Conservation (phyloP, 2,329 filamentous ascomycete species). For the Penicillium sp. region DNA sequence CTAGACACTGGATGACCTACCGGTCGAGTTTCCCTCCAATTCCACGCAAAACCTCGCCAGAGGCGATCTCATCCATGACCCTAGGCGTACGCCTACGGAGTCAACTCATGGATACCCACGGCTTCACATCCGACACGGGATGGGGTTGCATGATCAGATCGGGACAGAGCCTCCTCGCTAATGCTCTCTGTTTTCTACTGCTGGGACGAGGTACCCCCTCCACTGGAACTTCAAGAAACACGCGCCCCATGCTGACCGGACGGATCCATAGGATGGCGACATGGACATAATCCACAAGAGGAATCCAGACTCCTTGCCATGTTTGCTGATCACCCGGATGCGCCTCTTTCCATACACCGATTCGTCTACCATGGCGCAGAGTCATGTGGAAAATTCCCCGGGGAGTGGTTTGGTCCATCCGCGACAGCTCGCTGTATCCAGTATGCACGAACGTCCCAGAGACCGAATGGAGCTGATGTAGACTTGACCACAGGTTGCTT, state of each 20-base stretch:
- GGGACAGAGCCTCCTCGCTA: slow-evolving; percentile 86
- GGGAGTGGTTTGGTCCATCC: slow-evolving; percentile 98
- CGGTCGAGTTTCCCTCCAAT: slow-evolving; percentile 80
- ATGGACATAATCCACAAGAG: slow-evolving; percentile 51
- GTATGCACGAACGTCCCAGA: slow-evolving; percentile 48
- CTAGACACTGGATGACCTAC: slow-evolving; percentile 93
- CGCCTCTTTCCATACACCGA: slow-evolving; percentile 89
- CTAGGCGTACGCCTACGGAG: slow-evolving; percentile 78
- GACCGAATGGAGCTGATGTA: slow-evolving; percentile 1
- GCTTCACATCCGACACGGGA: slow-evolving; percentile 87
- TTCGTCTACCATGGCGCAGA: slow-evolving; percentile 84
- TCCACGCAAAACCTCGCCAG: slow-evolving; percentile 67
- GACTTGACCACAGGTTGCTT: slow-evolving; percentile 60
- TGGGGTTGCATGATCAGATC: slow-evolving; percentile 99
- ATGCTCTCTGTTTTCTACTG: slow-evolving; percentile 65
- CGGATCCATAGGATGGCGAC: slow-evolving; percentile 70
- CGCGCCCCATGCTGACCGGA: slow-evolving; percentile 18
- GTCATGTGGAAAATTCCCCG: slow-evolving; percentile 87
- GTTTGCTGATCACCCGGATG: slow-evolving; percentile 79
- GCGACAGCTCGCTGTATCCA: slow-evolving; percentile 91
- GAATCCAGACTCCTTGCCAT: slow-evolving; percentile 69
- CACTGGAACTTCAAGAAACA: too few species aligned
- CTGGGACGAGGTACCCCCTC: slow-evolving; percentile 65
- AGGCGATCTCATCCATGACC: slow-evolving; percentile 65
- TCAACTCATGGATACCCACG: slow-evolving; percentile 68